These are phyloP conservation scores for Volvariella surrecta DNA, from an alignment of 1,284 basidiomycete species.

Conservation along the genomic window DNA sequence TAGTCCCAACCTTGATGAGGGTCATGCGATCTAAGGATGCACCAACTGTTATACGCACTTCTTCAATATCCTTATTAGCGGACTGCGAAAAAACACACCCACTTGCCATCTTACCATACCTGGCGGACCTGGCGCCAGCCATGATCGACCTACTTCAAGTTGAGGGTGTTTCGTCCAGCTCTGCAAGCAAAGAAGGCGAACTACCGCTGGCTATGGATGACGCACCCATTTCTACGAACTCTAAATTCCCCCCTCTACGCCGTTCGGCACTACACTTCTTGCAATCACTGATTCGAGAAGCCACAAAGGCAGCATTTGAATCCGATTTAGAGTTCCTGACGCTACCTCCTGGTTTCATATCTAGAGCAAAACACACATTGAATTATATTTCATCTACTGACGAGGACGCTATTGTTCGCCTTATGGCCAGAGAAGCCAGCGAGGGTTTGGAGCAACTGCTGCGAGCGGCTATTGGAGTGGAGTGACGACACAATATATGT, in stretches of 20 bases:
- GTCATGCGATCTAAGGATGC: conserved; percentile 50
- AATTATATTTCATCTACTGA: conserved; percentile 70
- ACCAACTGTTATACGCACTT: conserved; percentile 72
- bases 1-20: conserved; percentile 65
- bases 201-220: conserved; percentile 34
- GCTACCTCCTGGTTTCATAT: conserved; percentile 30
- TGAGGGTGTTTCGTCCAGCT: conserved; percentile 42
- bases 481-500: conserved; percentile 32
- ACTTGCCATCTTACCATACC: conserved; percentile 56
- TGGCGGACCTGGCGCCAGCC: conserved; percentile 49
- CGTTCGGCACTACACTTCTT: conserved; percentile 80
- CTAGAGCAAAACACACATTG: conserved; percentile 54
- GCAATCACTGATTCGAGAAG: conserved; percentile 50
- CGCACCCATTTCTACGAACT: conserved; percentile 44
- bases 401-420: conserved; percentile 61
- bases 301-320: conserved; percentile 40
- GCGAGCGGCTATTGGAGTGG: conserved; percentile 38
- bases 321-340: conserved; percentile 13
- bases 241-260: conserved; percentile 73
- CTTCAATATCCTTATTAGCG: conserved; percentile 76
- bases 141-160: conserved; percentile 77
- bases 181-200: conserved; percentile 6
- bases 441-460: conserved; percentile 49
- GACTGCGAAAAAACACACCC: conserved; percentile 62
- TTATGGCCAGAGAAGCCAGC: conserved; percentile 71